Percentiles rank a stretch among this genome's conserved stretches.
Conservation (phyloP, 768 basidiomycete genomes). For the Pleurotus sapidus region DNA sequence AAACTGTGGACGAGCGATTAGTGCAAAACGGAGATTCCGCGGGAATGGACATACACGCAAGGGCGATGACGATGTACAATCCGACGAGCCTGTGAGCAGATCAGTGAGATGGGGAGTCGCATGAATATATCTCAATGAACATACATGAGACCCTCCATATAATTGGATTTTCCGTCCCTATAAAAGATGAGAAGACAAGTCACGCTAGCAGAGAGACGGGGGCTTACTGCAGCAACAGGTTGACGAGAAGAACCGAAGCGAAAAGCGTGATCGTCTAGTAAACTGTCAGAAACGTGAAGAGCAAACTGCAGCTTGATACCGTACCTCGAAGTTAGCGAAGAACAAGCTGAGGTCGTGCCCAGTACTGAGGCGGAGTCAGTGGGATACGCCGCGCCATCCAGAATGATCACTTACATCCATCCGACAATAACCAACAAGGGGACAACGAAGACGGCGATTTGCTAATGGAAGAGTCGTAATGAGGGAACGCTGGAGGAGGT, state of each 20-base stretch:
- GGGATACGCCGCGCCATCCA: conserved; percentile 6
- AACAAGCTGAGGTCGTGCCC: conserved; percentile 74
- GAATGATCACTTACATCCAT: conserved; percentile 61
- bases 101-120: conserved; percentile 33
- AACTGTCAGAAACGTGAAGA: not conserved
- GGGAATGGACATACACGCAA: conserved; percentile 51
- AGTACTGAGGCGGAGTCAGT: conserved; percentile 34
- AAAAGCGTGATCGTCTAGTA: conserved; percentile 77
- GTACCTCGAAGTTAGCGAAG: conserved; percentile 84
- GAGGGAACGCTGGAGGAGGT: not conserved
- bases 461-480: conserved; percentile 34
- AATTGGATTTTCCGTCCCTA: conserved; percentile 84
- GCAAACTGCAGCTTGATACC: not conserved
- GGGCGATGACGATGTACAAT: conserved; percentile 77
- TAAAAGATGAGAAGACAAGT: not conserved
- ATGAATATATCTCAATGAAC: conserved; percentile 18
- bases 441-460: conserved; percentile 85
- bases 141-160: conserved; percentile 88
- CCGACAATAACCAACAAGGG: conserved; percentile 87
- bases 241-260: conserved; percentile 85
- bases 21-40: not conserved
- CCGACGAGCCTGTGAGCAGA: conserved; percentile 46
- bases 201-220: not conserved
- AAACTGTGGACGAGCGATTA: conserved; percentile 24
- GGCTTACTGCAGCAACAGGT: conserved; percentile 71